Base-by-base conservation (phyloP, 2,329 filamentous ascomycete genomes). In the Mycosphaerelloides madeirae region DNA sequence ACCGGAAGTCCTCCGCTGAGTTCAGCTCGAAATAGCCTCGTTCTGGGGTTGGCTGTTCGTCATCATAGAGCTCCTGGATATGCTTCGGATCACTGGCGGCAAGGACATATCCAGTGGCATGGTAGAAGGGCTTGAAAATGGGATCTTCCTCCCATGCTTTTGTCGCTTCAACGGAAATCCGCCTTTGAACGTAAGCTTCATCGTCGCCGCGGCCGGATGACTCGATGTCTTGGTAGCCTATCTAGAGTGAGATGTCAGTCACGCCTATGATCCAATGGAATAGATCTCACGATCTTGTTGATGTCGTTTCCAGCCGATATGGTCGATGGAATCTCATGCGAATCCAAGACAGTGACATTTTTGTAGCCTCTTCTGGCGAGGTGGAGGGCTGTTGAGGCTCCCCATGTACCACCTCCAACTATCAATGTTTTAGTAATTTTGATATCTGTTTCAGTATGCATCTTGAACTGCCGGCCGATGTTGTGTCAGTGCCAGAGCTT, bases 291-390 rank as follows among this genome's bases (percentile, higher is more conserved):
- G 43, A 75, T 74, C 46, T 75, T 75, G 52, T 75, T 74, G 31
- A 75, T 60, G 50, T 75, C 73, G 58, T 74, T 74, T n/a, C 72
- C 72, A 3, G 72, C 72, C 12, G 72, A 69, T 40, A 73, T 72
- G 4, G 63, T 58, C 4, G 71, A 75, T 1, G 73, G 72, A 3
- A 73, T 66, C 1, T 62, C 62, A 44, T 73, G 66, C 0, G 67
- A 67, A 48, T 76, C 74, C 9, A 78, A 61, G 5, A 76, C 68
- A 3, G 65, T 74, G 44, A 77, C 65, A 48, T 72, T 67, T 31
- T 64, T 66, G 54, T 75, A 76, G 31, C 74, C 74, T 39, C 68
- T 64, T 22, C 72, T 67, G 19, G 73, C 69, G 5, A 78, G 65
- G 52, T 76, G 69, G 15, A 75, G 63, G n/a, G 75, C 74, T n/a